Evolutionary conservation across 139 green algal genomes (phyloP).

Genomic region (Limnomonas spitsbergensis): DNA sequence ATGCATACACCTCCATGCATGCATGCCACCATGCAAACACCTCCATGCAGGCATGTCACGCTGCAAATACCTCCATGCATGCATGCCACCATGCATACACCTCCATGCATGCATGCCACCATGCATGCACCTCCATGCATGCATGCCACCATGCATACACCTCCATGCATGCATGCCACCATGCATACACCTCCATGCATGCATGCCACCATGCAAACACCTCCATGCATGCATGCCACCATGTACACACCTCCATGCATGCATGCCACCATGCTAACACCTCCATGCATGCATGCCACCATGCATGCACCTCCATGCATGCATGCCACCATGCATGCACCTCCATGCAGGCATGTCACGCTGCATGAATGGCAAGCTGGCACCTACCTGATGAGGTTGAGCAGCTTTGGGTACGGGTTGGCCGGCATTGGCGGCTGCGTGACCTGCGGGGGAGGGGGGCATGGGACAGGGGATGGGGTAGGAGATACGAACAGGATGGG

Average conservation of each 20-base stretch:
- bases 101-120: no score
- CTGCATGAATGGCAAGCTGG: not conserved
- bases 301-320: not conserved
- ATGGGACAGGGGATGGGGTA: not conserved
- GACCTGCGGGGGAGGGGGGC: conserved; percentile 10
- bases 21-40: no score
- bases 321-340: not conserved
- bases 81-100: not conserved
- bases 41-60: not conserved
- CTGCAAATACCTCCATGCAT: not conserved
- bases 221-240: not conserved
- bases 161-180: not conserved
- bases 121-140: not conserved
- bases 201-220: no score
- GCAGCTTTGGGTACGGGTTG: conserved; percentile 47
- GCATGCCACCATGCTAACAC: not conserved
- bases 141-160: conserved; percentile 3
- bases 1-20: no score
- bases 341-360: not conserved
- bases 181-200: no score
- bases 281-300: not conserved
- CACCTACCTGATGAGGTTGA: conserved; percentile 45
- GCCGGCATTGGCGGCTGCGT: conserved; percentile 40
- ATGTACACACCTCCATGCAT: not conserved
- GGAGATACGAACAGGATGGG: not conserved